Conservation (phyloP, 768 basidiomycete genomes). For the Hericium rajendrae region DNA sequence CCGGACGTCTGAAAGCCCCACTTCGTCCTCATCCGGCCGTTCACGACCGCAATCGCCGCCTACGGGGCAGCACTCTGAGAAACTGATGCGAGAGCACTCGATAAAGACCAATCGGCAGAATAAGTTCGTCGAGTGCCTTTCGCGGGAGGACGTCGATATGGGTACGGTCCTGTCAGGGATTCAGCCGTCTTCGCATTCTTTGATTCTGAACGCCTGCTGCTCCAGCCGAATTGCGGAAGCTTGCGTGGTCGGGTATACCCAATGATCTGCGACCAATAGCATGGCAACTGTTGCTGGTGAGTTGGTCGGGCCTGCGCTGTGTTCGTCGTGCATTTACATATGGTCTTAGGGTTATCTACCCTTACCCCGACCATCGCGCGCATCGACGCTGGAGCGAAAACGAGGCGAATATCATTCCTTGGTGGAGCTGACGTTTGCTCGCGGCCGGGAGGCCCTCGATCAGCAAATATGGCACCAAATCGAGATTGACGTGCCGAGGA, state of each 20-base stretch:
- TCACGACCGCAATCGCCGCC: slow-evolving; percentile 10
- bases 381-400: slow-evolving; percentile 76
- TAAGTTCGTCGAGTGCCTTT: slow-evolving; percentile 77
- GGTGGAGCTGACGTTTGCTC: slow-evolving; percentile 82
- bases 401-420: slow-evolving; percentile 86
- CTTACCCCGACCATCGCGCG: slow-evolving; percentile 64
- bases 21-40: background rate
- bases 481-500: slow-evolving; percentile 95
- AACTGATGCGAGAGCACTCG: slow-evolving; percentile 62
- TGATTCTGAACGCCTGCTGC: no score
- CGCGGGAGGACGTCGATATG: slow-evolving; percentile 71
- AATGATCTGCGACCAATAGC: slow-evolving; percentile 78
- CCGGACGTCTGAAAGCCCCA: background rate
- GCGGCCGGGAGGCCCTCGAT: slow-evolving; percentile 79
- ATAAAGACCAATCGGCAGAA: slow-evolving; percentile 69
- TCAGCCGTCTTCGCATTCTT: background rate
- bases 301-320: slow-evolving; percentile 20
- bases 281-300: slow-evolving; percentile 89
- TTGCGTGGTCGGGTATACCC: slow-evolving; percentile 94
- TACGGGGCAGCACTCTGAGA: slow-evolving; percentile 23
- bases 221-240: slow-evolving; percentile 73
- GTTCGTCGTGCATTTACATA: slow-evolving; percentile 3
- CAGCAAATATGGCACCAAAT: slow-evolving; percentile 99
- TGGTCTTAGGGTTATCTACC: slow-evolving; percentile 79
- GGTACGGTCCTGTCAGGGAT: slow-evolving; percentile 34